Percentiles rank a stretch among this genome's conserved stretches.
Conservation (phyloP, 108 stramenopile genomes). For the Cyclotella choctawhatcheeana region DNA sequence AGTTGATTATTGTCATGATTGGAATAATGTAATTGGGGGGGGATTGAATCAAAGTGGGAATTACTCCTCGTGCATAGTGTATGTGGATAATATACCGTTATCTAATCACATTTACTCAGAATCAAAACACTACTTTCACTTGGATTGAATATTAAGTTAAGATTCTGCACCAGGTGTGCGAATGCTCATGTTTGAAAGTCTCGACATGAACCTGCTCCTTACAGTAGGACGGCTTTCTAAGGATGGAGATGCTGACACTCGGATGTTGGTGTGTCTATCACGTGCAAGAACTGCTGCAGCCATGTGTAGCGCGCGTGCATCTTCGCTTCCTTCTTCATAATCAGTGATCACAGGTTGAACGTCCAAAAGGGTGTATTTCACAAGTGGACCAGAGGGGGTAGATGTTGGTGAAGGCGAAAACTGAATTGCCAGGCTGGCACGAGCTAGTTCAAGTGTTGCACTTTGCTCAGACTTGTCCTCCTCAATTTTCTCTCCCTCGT, state of each 20-base stretch:
- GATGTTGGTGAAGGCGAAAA: constrained; percentile 62
- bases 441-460: constrained; percentile 56
- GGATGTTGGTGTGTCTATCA: constrained; percentile 38
- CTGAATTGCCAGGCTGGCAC: constrained; percentile 53
- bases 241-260: constrained; percentile 7
- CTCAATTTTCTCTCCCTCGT: constrained; percentile 9
- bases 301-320: constrained; percentile 39
- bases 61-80: no score
- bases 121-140: no score
- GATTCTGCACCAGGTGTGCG: not conserved
- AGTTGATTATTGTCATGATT: no score
- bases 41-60: no score
- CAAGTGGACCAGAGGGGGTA: constrained; percentile 47
- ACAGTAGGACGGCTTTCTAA: constrained; percentile 8
- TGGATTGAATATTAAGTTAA: not conserved
- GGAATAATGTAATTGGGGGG: not conserved
- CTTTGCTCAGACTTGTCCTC: constrained; percentile 17
- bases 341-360: constrained; percentile 32
- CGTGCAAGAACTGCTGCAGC: constrained; percentile 42
- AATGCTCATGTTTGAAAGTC: constrained; percentile 6
- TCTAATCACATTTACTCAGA: no score
- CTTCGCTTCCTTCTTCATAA: constrained; percentile 35
- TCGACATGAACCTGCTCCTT: constrained; percentile 1
- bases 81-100: no score
- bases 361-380: constrained; percentile 45